Conservation (phyloP, 495 filamentous ascomycete species). For the Aspergillus funiculosus region DNA sequence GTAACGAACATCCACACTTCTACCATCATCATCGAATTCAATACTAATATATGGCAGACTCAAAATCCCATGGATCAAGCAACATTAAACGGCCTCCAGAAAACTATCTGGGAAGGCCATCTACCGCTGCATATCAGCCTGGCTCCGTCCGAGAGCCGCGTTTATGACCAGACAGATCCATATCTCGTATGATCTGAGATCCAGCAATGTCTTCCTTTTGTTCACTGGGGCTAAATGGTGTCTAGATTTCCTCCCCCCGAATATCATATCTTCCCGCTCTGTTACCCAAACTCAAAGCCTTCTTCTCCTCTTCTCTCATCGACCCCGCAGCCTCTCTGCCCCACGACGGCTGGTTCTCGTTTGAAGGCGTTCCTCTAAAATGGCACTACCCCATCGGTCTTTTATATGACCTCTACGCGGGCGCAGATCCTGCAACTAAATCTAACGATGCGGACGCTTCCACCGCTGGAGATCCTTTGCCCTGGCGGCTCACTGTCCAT, state of each 20-base stretch:
- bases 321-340: constrained; percentile 47
- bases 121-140: constrained; percentile 49
- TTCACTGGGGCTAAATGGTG: constrained; percentile 14
- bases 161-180: constrained; percentile 48
- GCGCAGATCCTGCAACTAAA: constrained; percentile 51
- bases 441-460: constrained; percentile 3
- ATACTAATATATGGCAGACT: constrained; percentile 16
- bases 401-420: constrained; percentile 80
- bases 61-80: constrained; percentile 17
- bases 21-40: background rate
- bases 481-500: constrained; percentile 74
- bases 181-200: constrained; percentile 52
- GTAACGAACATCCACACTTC: no score
- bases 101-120: constrained; percentile 45
- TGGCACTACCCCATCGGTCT: constrained; percentile 85
- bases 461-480: constrained; percentile 43
- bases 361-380: constrained; percentile 74
- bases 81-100: constrained; percentile 37
- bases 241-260: constrained; percentile 48
- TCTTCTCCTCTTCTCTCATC: constrained; percentile 72
- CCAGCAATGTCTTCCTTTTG: background rate
- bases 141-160: constrained; percentile 49
- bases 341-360: constrained; percentile 64
- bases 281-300: constrained; percentile 68
- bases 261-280: constrained; percentile 64